Evolutionary conservation across 2,329 filamentous ascomycete genomes (phyloP), one percentile per base, ranked within the genome.

Genomic region (Penicillium sp.): DNA sequence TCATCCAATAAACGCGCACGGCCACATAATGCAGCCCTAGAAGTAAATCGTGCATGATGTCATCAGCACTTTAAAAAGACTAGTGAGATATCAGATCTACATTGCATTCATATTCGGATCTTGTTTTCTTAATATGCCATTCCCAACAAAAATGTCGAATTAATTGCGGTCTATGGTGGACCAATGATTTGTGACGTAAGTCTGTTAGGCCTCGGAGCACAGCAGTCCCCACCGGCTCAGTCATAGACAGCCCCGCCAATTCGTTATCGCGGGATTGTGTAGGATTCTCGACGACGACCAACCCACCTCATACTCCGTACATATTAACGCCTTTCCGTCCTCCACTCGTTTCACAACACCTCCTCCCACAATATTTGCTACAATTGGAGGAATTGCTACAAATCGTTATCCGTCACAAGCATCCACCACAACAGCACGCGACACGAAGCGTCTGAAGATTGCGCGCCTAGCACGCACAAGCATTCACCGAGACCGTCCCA

Each of bases 151-250:
- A 50, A 50, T 16, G 35, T 42, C 35, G 16, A 24, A 16, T 42
- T 27, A 16, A 14, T 26, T 19, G 21, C 31, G 21, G 35, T 37
- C 35, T 26, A 42, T 26, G 24, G 35, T 24, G 26, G 21, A 22
- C 27, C 37, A 44, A 52, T 33, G 31, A 21, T 39, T 43, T 52
- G 64, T 66, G 64, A 66, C 64, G 64, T 66, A 65, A 55, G 19
- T 49, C 35, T 24, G 14, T 26, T 26, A 50, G 33, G 53, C 43
- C 35, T 62, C 65, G 65, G 65, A 65, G 65, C 59, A 66, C 64
- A 57, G 59, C 55, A 62, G 65, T 67, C 64, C 65, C 65, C 64
- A 65, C 63, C 61, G 53, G 53, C 54, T 60, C 54, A 57, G 50
- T 64, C 62, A 54, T 52, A 49, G 54, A 55, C 52, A 56, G 51